Percentiles rank a stretch among this genome's conserved stretches.
Evolutionary conservation across 371 early-diverging fungal genomes (phyloP).

Genomic region (Mucor indicus): DNA sequence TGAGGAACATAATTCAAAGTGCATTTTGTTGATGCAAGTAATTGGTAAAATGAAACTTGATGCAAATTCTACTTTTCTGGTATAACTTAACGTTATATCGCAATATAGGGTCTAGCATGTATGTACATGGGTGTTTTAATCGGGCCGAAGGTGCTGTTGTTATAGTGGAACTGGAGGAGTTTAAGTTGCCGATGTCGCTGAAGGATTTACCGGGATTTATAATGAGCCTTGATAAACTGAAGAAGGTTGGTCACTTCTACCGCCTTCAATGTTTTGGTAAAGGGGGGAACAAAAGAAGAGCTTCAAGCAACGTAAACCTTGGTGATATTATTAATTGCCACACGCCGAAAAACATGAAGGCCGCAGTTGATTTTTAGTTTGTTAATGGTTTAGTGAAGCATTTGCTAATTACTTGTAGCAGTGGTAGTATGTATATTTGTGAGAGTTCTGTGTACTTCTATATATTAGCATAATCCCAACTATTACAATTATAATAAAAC

Average conservation of each 20-base stretch:
- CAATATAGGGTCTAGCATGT: slow-evolving; percentile 8
- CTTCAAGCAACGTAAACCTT: slow-evolving; percentile 14
- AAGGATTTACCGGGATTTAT: slow-evolving; percentile 17
- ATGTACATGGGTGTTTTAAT: slow-evolving; percentile 12
- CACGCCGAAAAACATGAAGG: slow-evolving; percentile 11
- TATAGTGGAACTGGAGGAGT: slow-evolving; percentile 13
- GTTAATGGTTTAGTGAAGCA: slow-evolving; percentile 5
- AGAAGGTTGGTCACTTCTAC: slow-evolving; percentile 12
- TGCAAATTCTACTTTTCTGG: slow-evolving; percentile 12
- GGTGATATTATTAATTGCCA: slow-evolving; percentile 15
- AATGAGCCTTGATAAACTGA: slow-evolving; percentile 18
- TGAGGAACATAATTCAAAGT: slow-evolving; percentile 13
- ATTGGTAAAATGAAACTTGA: slow-evolving; percentile 11
- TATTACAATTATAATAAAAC: slow-evolving; percentile 1
- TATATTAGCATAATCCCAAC: too few relatives aligned
- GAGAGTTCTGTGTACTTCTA: background rate
- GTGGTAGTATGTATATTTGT: slow-evolving; percentile 1
- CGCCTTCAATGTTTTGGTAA: slow-evolving; percentile 9
- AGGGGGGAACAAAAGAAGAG: slow-evolving; percentile 8
- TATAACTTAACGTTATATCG: slow-evolving; percentile 9
- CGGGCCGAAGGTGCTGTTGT: slow-evolving; percentile 9
- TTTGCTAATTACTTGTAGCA: slow-evolving; percentile 3
- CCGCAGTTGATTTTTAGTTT: slow-evolving; percentile 12
- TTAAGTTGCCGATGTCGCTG: slow-evolving; percentile 14
- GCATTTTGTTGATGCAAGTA: slow-evolving; percentile 13